Evolutionary conservation across 1,284 basidiomycete species (phyloP).

Genomic region (Rhodotorula sp.): DNA sequence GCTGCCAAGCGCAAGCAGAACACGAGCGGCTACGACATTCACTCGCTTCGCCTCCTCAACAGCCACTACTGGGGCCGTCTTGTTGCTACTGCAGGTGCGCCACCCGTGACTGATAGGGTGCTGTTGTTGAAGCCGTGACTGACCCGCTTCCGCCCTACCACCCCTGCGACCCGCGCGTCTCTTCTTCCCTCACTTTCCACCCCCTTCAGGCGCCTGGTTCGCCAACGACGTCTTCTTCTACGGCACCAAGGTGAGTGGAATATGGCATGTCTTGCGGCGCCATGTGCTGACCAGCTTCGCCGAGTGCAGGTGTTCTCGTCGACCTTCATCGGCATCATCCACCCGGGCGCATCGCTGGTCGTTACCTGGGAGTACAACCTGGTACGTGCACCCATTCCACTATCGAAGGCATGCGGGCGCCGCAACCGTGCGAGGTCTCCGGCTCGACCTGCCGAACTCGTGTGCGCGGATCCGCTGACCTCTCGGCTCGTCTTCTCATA

Average conservation of each 20-base stretch:
- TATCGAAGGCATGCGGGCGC: no score
- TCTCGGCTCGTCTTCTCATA: neutral
- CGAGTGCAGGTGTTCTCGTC: conserved; percentile 49
- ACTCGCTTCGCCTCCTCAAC: conserved; percentile 56
- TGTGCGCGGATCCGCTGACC: neutral
- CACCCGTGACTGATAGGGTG: no score
- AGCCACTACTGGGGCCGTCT: conserved; percentile 58
- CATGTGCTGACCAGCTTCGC: neutral
- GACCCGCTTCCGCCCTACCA: no score
- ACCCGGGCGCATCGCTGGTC: conserved; percentile 50
- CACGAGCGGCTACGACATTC: conserved; percentile 58
- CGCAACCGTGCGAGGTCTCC: neutral
- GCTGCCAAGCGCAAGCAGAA: conserved; percentile 55
- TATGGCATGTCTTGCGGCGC: no score
- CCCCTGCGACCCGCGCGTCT: no score
- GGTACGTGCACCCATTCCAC: conserved; percentile 18
- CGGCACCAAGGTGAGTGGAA: conserved; percentile 44
- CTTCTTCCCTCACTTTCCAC: no score
- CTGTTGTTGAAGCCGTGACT: no score
- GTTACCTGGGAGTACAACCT: conserved; percentile 60
- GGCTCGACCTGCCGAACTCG: neutral
- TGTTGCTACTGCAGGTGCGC: conserved; percentile 53
- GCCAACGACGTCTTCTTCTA: conserved; percentile 54
- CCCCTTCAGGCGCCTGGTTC: conserved; percentile 52
- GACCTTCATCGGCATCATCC: conserved; percentile 56